Conservation (phyloP, 2,329 filamentous ascomycete genomes). For the Pseudopithomyces maydicus region DNA sequence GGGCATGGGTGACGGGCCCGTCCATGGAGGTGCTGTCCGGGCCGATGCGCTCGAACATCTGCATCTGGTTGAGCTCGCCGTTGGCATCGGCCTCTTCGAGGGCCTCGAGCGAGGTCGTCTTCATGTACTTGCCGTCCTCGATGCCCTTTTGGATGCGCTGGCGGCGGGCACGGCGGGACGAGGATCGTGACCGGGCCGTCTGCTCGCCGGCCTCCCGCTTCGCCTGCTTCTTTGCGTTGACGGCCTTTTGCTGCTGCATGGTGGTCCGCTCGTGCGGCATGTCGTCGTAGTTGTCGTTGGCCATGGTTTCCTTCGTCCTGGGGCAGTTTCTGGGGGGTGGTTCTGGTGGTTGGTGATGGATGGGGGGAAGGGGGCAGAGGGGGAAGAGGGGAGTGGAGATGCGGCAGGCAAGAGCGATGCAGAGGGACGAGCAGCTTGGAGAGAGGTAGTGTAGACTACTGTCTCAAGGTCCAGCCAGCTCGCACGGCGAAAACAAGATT, state of each 20-base stretch:
- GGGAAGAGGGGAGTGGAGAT: background rate
- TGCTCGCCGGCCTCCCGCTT: slow-evolving; percentile 46
- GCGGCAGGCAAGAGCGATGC: background rate
- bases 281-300: slow-evolving; percentile 39
- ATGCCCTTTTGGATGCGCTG: slow-evolving; percentile 52
- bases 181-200: slow-evolving; percentile 52
- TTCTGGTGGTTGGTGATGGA: too few relatives aligned
- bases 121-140: slow-evolving; percentile 58
- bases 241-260: slow-evolving; percentile 53
- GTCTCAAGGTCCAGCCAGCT: slow-evolving; percentile 12
- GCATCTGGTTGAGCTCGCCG: slow-evolving; percentile 53
- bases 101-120: slow-evolving; percentile 54
- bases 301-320: slow-evolving; percentile 29
- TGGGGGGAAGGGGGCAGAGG: slow-evolving; percentile 6
- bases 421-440: slow-evolving; percentile 11
- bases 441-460: slow-evolving; percentile 17
- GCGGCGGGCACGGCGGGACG: slow-evolving; percentile 54
- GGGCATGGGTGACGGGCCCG: slow-evolving; percentile 60
- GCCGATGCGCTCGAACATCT: slow-evolving; percentile 61
- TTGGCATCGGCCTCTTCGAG: slow-evolving; percentile 59
- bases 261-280: slow-evolving; percentile 49
- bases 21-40: slow-evolving; percentile 62
- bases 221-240: slow-evolving; percentile 47
- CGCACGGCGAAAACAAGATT: slow-evolving; percentile 45
- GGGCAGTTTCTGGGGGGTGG: too few relatives aligned